Percentiles rank a stretch among this genome's conserved stretches.
Conservation (phyloP, 176 grass and related monocot species). For the Miscanthus lutarioriparius region DNA sequence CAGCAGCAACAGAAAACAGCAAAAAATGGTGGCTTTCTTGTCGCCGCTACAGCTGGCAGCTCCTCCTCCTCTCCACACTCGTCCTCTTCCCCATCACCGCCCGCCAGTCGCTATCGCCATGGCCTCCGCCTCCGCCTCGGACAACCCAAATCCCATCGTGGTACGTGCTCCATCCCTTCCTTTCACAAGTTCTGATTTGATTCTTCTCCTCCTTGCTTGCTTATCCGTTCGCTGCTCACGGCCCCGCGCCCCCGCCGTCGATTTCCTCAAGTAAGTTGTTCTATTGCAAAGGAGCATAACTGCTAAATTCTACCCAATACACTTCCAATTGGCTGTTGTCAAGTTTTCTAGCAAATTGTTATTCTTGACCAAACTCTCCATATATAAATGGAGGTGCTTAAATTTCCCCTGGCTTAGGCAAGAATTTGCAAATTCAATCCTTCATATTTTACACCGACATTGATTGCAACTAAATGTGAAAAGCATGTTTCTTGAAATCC, state of each 20-base stretch:
- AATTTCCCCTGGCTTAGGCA: background rate
- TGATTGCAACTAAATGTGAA: too few species aligned
- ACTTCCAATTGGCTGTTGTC: background rate
- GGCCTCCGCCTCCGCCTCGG: constrained; percentile 3
- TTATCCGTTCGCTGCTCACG: background rate
- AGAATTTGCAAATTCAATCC: too few species aligned
- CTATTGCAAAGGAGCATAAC: background rate
- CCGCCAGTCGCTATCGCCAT: constrained; percentile 16
- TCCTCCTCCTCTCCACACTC: background rate
- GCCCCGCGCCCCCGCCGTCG: background rate
- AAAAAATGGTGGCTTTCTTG: background rate
- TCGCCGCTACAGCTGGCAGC: background rate
- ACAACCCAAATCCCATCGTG: background rate
- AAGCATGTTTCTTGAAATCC: too few species aligned
- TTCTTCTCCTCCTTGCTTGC: background rate
- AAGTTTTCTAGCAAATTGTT: background rate
- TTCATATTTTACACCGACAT: too few species aligned
- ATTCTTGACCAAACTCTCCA: background rate
- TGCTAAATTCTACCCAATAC: background rate
- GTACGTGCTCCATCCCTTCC: background rate
- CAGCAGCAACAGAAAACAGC: background rate
- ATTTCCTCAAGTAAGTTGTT: constrained; percentile 58
- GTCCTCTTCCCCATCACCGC: constrained; percentile 9
- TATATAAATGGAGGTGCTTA: background rate
- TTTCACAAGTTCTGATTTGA: background rate